phyloP scores from a whole-genome alignment of 1,139 yeast genomes.

The Komagataea norvegica region DNA sequence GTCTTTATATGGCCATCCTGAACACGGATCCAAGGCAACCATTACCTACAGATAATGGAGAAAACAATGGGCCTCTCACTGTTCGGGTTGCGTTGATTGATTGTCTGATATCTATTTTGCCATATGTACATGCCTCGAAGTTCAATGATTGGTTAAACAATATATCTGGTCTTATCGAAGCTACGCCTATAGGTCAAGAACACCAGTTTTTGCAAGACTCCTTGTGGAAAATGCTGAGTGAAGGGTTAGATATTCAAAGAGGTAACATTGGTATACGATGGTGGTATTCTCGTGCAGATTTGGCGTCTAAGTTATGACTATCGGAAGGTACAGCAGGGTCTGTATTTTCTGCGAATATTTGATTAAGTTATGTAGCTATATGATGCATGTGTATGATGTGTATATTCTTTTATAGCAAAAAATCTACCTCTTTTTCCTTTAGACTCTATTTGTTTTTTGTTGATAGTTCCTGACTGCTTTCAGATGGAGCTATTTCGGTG shows the following conservation, averaged over 20 bases:
- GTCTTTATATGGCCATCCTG: conserved; percentile 37
- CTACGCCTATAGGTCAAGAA: conserved; percentile 26
- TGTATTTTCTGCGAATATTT: no score
- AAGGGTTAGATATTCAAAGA: conserved; percentile 51
- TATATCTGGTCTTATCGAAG: conserved; percentile 39
- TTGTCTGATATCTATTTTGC: conserved; percentile 47
- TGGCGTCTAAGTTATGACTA: conserved; percentile 8
- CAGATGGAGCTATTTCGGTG: not conserved
- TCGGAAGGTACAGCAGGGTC: no score
- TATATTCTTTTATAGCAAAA: no score
- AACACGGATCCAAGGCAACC: conserved; percentile 33
- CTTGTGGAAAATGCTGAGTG: conserved; percentile 40
- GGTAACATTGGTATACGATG: conserved; percentile 60
- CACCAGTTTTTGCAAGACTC: conserved; percentile 30
- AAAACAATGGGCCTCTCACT: conserved; percentile 30
- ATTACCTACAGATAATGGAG: conserved; percentile 24
- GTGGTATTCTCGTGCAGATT: conserved; percentile 45
- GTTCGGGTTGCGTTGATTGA: conserved; percentile 49
- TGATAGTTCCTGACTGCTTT: not conserved
- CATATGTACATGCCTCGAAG: conserved; percentile 45
- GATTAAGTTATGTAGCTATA: conserved; percentile 1
- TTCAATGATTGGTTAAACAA: conserved; percentile 47
- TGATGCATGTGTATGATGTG: not conserved
- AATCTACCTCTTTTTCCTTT: no score
- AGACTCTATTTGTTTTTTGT: no score